A percentile compares a stretch with the other conserved stretches of the same genome.
Conservation (phyloP, 2,329 filamentous ascomycete species). For the Aspergillus ustus region DNA sequence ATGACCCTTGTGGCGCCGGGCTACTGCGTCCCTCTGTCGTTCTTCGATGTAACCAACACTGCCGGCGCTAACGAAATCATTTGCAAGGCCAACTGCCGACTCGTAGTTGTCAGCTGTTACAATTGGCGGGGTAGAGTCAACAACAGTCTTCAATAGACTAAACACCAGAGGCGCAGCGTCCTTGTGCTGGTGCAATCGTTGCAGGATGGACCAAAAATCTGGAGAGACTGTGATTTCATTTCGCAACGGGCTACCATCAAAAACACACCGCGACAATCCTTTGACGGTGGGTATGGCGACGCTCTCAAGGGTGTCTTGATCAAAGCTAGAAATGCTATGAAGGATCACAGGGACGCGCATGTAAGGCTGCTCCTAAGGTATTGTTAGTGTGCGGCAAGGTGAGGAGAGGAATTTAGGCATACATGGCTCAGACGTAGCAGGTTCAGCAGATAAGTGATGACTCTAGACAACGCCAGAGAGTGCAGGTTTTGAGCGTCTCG, state of each 20-base stretch:
- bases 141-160: conserved; percentile 79
- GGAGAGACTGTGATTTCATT: conserved; percentile 96
- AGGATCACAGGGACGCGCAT: conserved; percentile 89
- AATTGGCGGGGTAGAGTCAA: conserved; percentile 73
- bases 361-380: conserved; percentile 76
- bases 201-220: conserved; percentile 93
- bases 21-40: conserved; percentile 65
- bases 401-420: conserved; percentile 41
- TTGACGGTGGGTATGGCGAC: conserved; percentile 76
- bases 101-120: conserved; percentile 97
- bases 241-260: conserved; percentile 74
- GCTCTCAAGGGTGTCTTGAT: conserved; percentile 75
- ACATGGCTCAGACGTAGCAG: conserved; percentile 85
- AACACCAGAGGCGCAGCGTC: conserved; percentile 81
- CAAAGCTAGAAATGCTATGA: conserved; percentile 87
- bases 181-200: conserved; percentile 70
- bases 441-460: conserved; percentile 83
- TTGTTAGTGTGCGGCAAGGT: conserved; percentile 19
- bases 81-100: conserved; percentile 78
- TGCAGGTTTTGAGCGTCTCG: conserved; percentile 80
- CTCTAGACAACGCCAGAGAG: conserved; percentile 79
- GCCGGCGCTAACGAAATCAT: conserved; percentile 85
- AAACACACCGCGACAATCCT: conserved; percentile 79
- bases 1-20: conserved; percentile 57
- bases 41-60: conserved; percentile 73